Base-by-base conservation (phyloP, 1,284 basidiomycete genomes). In the Pterula multifida region DNA sequence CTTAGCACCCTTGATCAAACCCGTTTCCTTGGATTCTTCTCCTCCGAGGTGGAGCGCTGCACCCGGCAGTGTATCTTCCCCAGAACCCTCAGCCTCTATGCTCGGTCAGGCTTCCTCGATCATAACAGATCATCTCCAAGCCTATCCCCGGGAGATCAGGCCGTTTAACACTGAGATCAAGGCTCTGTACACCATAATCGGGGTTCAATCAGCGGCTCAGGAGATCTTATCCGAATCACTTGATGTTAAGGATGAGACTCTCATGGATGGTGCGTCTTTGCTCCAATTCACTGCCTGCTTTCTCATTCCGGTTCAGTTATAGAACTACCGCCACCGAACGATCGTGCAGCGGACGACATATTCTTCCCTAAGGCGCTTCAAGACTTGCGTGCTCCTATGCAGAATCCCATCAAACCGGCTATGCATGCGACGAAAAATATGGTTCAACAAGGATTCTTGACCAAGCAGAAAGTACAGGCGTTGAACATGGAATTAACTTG, bases 401-500 rank as follows among this genome's bases (percentile, higher is more conserved):
- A 6, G 6, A 15, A 32, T 32, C 28, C 28, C 15, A 6, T 32
- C 28, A 32, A 32, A 32, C 28, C 28, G 28, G 28, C n/a, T 6
- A 32, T 15, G 28, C 6, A 15, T 32, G 28, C 28, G 28, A 32
- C 15, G 6, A 15, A 32, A 32, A 6, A 6, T 32, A 32, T 6
- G n/a, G n/a, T n/a, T 6, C 28, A 32, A 15, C 15, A 17, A 11
- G 39, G 39, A 4, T 42, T 42, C 19, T 17, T 42, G n/a, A 42
- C 9, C 9, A 42, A 42, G 39, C 39, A 42, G 21, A 42, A 17
- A 17, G 39, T 42, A 4, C 9, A 19, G 39, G 39, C 39, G 39
- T 22, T 42, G 39, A 42, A 42, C 19, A 42, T 42, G 39, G 39
- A 42, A 22, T 17, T 42, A 4, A 42, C 39, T 42, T 42, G 39